Conservation (phyloP, 306 rosid species). For the Datisca glomerata region DNA sequence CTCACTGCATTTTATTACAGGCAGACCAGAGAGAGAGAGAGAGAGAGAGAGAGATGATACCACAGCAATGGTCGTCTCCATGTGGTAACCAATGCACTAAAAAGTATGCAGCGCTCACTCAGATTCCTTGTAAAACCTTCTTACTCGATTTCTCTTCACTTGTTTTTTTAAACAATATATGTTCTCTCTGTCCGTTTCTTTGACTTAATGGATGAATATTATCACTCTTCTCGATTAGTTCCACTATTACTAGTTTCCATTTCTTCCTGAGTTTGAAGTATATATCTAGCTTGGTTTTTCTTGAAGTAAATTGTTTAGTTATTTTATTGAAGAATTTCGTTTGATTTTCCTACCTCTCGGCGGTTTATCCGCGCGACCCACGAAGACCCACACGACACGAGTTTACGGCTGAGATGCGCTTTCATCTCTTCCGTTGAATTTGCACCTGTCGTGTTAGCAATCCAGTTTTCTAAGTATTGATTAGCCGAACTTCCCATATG, state of each 20-base stretch:
- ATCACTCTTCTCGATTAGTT: no score
- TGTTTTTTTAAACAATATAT: background rate
- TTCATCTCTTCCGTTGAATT: no score
- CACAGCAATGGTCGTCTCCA: slow-evolving; percentile 65
- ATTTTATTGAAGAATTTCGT: no score
- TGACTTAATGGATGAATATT: no score
- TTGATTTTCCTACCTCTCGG: background rate
- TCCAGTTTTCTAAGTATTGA: no score
- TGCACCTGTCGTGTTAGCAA: no score
- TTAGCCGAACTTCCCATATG: no score
- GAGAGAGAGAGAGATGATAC: slow-evolving; percentile 28
- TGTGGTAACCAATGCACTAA: slow-evolving; percentile 71
- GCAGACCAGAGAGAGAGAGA: background rate
- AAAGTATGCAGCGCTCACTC: slow-evolving; percentile 61
- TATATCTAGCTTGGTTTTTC: no score
- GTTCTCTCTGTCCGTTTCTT: background rate
- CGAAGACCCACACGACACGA: no score
- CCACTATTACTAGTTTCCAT: background rate
- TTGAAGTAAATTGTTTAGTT: no score
- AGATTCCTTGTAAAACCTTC: slow-evolving; percentile 49
- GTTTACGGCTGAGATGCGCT: no score
- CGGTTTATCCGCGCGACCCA: slow-evolving; percentile 4
- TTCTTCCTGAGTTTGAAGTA: background rate
- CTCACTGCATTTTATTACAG: background rate
- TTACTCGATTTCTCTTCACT: background rate